Evolutionary conservation across 345 rosid species (phyloP), one percentile per base, ranked within the genome.

Genomic region (Eucalyptus melliodora): DNA sequence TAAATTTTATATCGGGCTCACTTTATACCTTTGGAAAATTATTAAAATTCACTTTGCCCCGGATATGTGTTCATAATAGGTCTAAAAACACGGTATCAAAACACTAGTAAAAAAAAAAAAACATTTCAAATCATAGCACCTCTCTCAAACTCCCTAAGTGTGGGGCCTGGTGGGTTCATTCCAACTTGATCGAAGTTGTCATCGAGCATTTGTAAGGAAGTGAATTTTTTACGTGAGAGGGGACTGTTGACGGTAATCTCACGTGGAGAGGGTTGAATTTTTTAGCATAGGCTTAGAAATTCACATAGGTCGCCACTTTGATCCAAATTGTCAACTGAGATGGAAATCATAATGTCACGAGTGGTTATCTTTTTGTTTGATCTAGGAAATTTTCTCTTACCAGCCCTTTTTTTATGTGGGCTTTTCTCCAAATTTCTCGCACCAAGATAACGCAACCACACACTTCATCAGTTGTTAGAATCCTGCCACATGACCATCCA

Each of bases 171-270:
- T 37, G 45, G 8, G 15, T 37, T 72, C 27, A 11, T 19, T 2
- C 11, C 5, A 11, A 37, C 27, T 72, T 1, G 15, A 26, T 77
- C 5, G 30, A 24, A 3, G 24, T 19, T 53, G 59, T 8, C 59
- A 53, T 37, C 0, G 15, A 37, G 26, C 27, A 72, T 24, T 19
- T 2, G 27, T 11, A 9, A 77, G 47, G 47, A 4, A 6, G 27
- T 77, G 8, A 21, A 23, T 77, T 77, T 37, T 37, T 37, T 11
- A 37, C 9, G 2, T 1, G 16, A 11, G 30, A 21, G 47, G 47
- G 24, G 24, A 19, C 9, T 37, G 27, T 0, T 3, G 2, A 37
- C 0, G 2, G 9, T 4, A 37, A 77, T 37, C 27, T 77, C 45
- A 6, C 5, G 8, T 77, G 59, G 26, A 4, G 11, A 19, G 13